These are phyloP conservation scores for Phaffomyces thermotolerans DNA, from an alignment of 805 yeast species.

Conservation along the genomic window DNA sequence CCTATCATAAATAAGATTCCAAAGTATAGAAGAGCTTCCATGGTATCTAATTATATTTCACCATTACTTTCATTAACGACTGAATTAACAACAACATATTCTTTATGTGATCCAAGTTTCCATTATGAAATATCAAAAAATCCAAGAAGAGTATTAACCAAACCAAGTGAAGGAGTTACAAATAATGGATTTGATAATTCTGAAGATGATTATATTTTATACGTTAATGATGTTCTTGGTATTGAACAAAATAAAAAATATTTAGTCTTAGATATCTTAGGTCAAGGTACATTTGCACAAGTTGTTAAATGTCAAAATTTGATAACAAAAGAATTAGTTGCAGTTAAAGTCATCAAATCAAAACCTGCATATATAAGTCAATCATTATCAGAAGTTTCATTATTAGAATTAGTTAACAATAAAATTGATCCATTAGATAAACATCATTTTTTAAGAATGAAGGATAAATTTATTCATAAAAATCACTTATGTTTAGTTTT, in stretches of 20 bases:
- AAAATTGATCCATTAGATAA: conserved; percentile 63
- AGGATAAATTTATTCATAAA: conserved; percentile 87
- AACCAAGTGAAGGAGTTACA: conserved; percentile 76
- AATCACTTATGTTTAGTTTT: conserved; percentile 91
- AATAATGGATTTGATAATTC: conserved; percentile 86
- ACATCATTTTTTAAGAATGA: conserved; percentile 67
- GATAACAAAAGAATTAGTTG: conserved; percentile 68
- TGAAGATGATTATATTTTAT: conserved; percentile 83
- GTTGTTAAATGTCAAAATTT: conserved; percentile 87
- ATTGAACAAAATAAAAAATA: conserved; percentile 78
- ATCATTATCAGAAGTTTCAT: conserved; percentile 81
- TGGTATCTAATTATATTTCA: conserved; percentile 56
- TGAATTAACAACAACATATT: conserved; percentile 70
- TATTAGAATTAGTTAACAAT: conserved; percentile 73
- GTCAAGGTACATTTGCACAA: conserved; percentile 98
- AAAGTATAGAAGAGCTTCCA: conserved; percentile 62
- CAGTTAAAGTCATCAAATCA: conserved; percentile 90
- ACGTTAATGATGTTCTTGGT: conserved; percentile 91
- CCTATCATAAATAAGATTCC: conserved; percentile 59
- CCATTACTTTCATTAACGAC: conserved; percentile 79
- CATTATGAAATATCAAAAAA: conserved; percentile 77
- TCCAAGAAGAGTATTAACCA: conserved; percentile 88
- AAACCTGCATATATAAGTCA: conserved; percentile 89
- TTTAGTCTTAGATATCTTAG: conserved; percentile 82
- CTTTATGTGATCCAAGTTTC: conserved; percentile 79